Conservation (phyloP, 345 rosid species). For the Eucalyptus sp. region DNA sequence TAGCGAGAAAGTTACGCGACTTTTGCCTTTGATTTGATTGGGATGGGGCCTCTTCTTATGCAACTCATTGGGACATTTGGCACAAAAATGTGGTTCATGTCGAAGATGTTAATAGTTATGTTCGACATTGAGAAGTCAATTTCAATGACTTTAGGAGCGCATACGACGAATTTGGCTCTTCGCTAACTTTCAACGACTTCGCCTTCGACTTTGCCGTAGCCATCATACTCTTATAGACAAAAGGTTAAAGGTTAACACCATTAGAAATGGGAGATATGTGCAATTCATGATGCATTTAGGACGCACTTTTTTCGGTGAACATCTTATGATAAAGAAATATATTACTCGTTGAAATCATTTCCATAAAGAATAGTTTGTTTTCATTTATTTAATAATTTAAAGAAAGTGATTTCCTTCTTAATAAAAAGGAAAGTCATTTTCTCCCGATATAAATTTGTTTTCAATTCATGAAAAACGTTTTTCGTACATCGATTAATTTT, state of each 20-base stretch:
- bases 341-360: background rate
- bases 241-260: background rate
- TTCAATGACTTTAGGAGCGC: background rate
- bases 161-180: background rate
- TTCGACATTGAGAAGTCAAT: background rate
- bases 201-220: background rate
- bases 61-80: background rate
- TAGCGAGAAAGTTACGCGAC: background rate
- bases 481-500: accelerated
- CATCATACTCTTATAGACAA: background rate
- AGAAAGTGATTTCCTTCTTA: background rate
- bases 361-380: background rate
- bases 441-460: accelerated
- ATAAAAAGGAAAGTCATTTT: background rate
- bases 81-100: background rate
- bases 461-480: accelerated
- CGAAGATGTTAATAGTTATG: background rate
- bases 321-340: background rate
- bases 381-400: accelerated
- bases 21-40: background rate
- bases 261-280: background rate
- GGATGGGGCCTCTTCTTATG: background rate
- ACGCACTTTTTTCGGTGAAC: accelerated
- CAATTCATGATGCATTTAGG: background rate
- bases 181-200: background rate